phyloP scores from a whole-genome alignment of 768 basidiomycete species.

The Mycena epipterygia region DNA sequence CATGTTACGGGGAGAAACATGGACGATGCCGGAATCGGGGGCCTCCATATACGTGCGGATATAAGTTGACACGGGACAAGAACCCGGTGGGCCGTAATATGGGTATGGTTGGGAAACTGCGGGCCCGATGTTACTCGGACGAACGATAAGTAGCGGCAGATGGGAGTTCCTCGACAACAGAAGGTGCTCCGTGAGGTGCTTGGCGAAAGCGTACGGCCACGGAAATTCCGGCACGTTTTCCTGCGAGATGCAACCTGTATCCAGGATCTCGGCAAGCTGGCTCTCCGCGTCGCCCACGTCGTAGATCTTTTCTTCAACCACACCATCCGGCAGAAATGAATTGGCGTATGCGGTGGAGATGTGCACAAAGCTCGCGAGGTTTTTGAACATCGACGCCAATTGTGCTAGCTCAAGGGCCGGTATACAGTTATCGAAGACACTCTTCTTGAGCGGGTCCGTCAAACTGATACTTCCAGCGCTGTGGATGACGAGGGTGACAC shows the following conservation, averaged over 20 bases:
- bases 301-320: conserved; percentile 17
- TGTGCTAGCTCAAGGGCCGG: background rate
- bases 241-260: background rate
- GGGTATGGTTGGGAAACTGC: conserved; percentile 13
- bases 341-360: conserved; percentile 16
- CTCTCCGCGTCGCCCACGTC: background rate
- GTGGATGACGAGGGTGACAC: conserved; percentile 15
- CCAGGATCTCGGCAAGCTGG: conserved; percentile 11
- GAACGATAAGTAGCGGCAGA: background rate
- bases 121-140: conserved; percentile 7
- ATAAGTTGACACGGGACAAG: conserved; percentile 5
- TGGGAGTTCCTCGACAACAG: background rate
- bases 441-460: background rate
- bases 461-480: conserved; percentile 5
- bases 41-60: conserved; percentile 1
- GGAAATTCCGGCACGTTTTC: background rate
- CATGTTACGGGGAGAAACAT: background rate
- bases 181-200: conserved; percentile 20
- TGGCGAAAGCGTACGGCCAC: conserved; percentile 1
- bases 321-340: background rate
- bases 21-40: conserved; percentile 1
- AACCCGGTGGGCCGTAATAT: background rate
- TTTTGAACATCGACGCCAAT: background rate
- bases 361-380: background rate
- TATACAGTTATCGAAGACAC: background rate